Evolutionary conservation across 495 filamentous ascomycete species (phyloP).

Genomic region (Tuber indicum): DNA sequence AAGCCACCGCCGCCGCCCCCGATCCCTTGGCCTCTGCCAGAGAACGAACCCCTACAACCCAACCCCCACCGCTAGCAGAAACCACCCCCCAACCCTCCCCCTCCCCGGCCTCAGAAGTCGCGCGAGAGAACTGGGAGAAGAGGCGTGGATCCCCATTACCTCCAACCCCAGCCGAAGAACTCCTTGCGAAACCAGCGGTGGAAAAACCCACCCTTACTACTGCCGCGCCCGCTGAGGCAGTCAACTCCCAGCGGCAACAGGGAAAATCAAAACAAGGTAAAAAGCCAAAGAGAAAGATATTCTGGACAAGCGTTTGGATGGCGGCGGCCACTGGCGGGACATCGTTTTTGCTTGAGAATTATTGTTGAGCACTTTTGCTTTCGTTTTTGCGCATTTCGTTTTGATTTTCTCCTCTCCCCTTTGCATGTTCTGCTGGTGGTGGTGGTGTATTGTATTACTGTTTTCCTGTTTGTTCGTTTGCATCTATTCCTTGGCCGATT

Average conservation of each 20-base stretch:
- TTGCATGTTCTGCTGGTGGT: not conserved
- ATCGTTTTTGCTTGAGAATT: conserved; percentile 13
- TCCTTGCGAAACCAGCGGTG: not conserved
- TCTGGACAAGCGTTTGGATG: conserved; percentile 29
- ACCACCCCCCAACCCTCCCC: not conserved
- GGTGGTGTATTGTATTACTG: not conserved
- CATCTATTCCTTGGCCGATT: not conserved
- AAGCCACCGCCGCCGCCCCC: not conserved
- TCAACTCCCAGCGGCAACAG: not conserved
- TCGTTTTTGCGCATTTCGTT: not conserved
- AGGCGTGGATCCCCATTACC: not conserved
- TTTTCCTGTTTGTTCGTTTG: not conserved
- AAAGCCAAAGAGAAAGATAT: conserved; percentile 13
- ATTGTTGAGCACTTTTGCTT: conserved; percentile 6
- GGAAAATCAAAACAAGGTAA: conserved; percentile 2
- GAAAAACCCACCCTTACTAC: conserved; percentile 1
- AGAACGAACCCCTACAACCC: not conserved
- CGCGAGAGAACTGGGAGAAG: conserved; percentile 18
- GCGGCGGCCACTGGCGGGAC: conserved; percentile 21
- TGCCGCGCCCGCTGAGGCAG: not conserved
- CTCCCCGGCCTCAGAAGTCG: conserved; percentile 17
- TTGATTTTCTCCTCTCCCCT: not conserved
- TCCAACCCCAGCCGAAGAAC: not conserved
- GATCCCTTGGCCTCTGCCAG: not conserved
- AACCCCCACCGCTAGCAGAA: not conserved